Conservation (phyloP, 163 green algal genomes). For the Scenedesmus sp. region DNA sequence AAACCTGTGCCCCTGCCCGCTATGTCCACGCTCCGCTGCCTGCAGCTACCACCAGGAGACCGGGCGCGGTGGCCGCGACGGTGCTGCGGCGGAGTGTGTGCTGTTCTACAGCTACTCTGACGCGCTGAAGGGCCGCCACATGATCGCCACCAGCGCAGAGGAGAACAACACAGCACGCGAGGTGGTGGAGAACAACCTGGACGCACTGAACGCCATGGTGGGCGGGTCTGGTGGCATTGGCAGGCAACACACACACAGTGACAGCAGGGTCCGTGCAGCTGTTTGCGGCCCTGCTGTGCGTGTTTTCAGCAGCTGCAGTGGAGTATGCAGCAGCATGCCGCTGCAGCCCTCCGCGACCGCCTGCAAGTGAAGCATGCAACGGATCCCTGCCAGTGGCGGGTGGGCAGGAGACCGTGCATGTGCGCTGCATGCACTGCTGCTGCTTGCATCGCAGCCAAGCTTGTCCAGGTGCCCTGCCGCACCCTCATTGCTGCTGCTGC, state of each 20-base stretch:
- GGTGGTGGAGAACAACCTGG: conserved; percentile 83
- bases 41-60: conserved; percentile 76
- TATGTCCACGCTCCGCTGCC: too few relatives aligned
- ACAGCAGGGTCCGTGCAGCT: background rate
- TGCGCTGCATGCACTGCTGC: background rate
- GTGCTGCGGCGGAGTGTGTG: conserved; percentile 79
- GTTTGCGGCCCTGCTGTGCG: background rate
- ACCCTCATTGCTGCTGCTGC: background rate
- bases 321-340: background rate
- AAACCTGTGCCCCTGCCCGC: too few relatives aligned
- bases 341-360: background rate
- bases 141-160: conserved; percentile 81
- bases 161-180: conserved; percentile 74
- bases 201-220: conserved; percentile 78
- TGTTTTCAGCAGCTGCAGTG: background rate
- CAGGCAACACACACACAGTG: too few relatives aligned
- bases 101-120: conserved; percentile 85
- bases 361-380: background rate
- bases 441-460: background rate
- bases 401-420: too few relatives aligned
- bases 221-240: too few relatives aligned
- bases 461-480: background rate
- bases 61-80: conserved; percentile 82
- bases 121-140: conserved; percentile 78
- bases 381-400: background rate